Conservation (phyloP, 192 early-diverging fungal species). For the Podila epicladia region DNA sequence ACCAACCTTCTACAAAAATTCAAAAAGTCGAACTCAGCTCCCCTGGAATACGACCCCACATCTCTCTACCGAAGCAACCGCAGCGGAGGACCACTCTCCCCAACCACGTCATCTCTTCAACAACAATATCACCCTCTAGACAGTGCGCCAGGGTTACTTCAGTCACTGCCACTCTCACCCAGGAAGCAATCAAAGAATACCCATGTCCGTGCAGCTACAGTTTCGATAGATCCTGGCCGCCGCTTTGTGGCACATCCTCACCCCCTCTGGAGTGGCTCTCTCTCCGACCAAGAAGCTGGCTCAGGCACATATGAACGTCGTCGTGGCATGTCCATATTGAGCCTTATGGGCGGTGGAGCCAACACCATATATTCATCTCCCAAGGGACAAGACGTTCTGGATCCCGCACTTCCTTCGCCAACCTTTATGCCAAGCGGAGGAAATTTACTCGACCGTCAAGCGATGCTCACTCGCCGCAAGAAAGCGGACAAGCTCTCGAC, state of each 20-base stretch:
- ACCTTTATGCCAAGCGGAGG: background rate
- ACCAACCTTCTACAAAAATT: conserved; percentile 24
- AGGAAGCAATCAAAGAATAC: background rate
- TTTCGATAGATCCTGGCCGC: conserved; percentile 1
- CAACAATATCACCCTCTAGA: background rate
- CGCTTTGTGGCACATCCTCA: conserved; percentile 39
- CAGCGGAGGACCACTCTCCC: background rate
- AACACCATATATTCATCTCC: background rate
- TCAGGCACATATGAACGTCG: conserved; percentile 12
- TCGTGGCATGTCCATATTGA: conserved; percentile 33
- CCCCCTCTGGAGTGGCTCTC: conserved; percentile 41
- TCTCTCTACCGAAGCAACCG: background rate
- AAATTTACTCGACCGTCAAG: conserved; percentile 13
- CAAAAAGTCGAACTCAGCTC: conserved; percentile 7
- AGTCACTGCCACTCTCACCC: background rate
- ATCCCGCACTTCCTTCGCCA: background rate
- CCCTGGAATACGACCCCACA: background rate
- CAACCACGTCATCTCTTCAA: background rate
- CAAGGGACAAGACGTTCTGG: background rate
- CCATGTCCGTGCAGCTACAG: conserved; percentile 20
- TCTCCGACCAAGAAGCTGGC: conserved; percentile 30
- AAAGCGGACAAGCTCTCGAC: conserved; percentile 48
- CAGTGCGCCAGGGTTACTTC: background rate
- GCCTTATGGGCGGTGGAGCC: conserved; percentile 10
- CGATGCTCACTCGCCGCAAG: conserved; percentile 28